Percentiles rank a stretch among this genome's conserved stretches.
Conservation (phyloP, 2,329 filamentous ascomycete genomes). For the Fusarium mundagurra region DNA sequence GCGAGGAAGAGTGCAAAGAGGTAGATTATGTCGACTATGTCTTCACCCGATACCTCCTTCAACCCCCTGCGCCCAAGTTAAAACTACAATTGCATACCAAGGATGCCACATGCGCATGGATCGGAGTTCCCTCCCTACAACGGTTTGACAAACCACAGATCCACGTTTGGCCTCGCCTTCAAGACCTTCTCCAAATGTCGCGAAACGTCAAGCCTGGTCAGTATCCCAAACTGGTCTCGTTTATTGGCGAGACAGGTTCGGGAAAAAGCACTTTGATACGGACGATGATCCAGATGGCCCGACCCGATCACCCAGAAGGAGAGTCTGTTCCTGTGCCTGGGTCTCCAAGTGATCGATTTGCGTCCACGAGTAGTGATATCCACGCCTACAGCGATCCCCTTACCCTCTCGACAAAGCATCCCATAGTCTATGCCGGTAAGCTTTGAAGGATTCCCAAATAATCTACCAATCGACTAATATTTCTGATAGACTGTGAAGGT, state of each 20-base stretch:
- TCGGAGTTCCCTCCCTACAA: neutral
- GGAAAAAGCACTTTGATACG: constrained; percentile 27
- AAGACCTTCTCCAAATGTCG: neutral
- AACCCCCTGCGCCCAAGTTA: neutral
- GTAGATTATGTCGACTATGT: rapidly evolving
- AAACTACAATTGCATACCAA: neutral
- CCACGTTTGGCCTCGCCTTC: constrained; percentile 6
- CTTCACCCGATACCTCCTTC: neutral
- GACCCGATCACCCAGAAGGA: neutral
- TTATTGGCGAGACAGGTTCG: constrained; percentile 23
- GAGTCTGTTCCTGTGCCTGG: constrained; percentile 14
- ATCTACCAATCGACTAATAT: neutral
- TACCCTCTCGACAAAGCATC: neutral
- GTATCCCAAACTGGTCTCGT: constrained; percentile 24
- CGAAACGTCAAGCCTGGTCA: neutral
- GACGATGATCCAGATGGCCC: constrained; percentile 8
- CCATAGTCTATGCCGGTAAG: constrained; percentile 18
- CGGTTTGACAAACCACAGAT: neutral
- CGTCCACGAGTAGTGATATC: constrained; percentile 21
- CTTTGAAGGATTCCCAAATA: rapidly evolving
- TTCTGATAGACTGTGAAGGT: constrained; percentile 1
- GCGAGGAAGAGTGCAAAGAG: neutral
- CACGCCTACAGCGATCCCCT: constrained; percentile 20
- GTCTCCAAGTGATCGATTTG: neutral
- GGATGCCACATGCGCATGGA: neutral